Evolutionary conservation across 306 rosid genomes (phyloP).

Genomic region (Adenanthera pavonina): DNA sequence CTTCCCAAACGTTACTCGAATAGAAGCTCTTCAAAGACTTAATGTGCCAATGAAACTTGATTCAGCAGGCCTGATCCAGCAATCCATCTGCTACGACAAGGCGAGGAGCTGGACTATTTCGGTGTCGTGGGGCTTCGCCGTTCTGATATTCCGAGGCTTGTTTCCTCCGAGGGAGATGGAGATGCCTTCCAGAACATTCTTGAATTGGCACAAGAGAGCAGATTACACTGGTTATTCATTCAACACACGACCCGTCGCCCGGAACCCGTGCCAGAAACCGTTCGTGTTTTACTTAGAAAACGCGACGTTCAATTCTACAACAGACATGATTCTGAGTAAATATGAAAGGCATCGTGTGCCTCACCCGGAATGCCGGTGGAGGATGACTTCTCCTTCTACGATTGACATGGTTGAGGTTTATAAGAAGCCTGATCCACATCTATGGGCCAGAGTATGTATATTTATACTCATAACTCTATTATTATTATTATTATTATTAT

Average conservation of each 20-base stretch:
- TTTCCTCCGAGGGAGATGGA: conserved; percentile 83
- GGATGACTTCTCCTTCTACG: conserved; percentile 68
- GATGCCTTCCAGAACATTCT: conserved; percentile 92
- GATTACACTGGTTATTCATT: conserved; percentile 95
- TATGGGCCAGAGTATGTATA: conserved; percentile 86
- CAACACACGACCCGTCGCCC: conserved; percentile 87
- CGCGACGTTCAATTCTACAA: conserved; percentile 46
- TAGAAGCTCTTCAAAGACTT: conserved; percentile 75
- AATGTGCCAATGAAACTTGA: conserved; percentile 71
- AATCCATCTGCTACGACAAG: conserved; percentile 87
- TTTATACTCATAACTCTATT: neutral
- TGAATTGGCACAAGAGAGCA: conserved; percentile 90
- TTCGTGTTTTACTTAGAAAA: conserved; percentile 83
- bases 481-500: too few species aligned
- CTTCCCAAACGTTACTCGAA: conserved; percentile 77
- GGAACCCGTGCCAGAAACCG: conserved; percentile 91
- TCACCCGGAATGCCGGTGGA: conserved; percentile 81
- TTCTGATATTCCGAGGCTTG: conserved; percentile 81
- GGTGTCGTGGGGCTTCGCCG: conserved; percentile 90
- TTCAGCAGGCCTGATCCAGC: conserved; percentile 86
- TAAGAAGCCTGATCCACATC: conserved; percentile 78
- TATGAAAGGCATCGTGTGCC: conserved; percentile 64
- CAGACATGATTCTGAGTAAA: conserved; percentile 52
- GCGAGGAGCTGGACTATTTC: conserved; percentile 78
- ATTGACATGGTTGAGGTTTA: conserved; percentile 57